Base-by-base conservation (phyloP, 2,329 filamentous ascomycete species). In the Fusarium tupiense region DNA sequence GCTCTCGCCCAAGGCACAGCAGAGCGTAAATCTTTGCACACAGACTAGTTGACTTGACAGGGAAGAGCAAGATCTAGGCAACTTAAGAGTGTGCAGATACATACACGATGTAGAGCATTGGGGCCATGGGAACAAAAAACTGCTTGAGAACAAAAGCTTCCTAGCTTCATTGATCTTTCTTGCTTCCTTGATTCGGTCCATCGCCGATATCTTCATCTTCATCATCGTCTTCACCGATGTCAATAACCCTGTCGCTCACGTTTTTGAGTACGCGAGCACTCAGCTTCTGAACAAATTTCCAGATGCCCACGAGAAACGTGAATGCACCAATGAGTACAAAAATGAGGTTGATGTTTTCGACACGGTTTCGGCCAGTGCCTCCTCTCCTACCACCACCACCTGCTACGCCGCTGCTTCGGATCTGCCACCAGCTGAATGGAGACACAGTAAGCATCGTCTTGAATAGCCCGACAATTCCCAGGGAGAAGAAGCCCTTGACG, bases 41-140 rank as follows among this genome's bases (percentile, higher is more conserved):
- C 91, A 93, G 95, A 98, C 95, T 96, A 91, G 95, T 96, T 91
- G 92, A 91, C 94, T 95, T 90, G 90, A 91, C 91, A 96, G 89
- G 89, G 93, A 88, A 85, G 86, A 89, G 88, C 81, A 87, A 82
- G 85, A 85, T 91, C 89, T 89, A 95, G 94, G 90, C 94, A 97
- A 96, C 95, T 98, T 93, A 98, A 97, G 92, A 93, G 93, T 92
- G 93, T 96, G 94, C 94, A 93, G 82, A 82, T 72, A 66, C 67
- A 67, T 62, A 31, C 53, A 69, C 46, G n/a, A 64, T 53, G 44
- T 20, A 29, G 49, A 49, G 46, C 13, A 53, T 52, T 35, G 35
- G 43, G 38, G n/a, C 31, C 43, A 47, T 58, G 19, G 40, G 41
- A 20, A 52, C 40, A 50, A 54, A 44, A 26, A 29, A 37, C n/a